Base-by-base conservation (phyloP, 2,329 filamentous ascomycete species). In the Apiospora saccharicola region DNA sequence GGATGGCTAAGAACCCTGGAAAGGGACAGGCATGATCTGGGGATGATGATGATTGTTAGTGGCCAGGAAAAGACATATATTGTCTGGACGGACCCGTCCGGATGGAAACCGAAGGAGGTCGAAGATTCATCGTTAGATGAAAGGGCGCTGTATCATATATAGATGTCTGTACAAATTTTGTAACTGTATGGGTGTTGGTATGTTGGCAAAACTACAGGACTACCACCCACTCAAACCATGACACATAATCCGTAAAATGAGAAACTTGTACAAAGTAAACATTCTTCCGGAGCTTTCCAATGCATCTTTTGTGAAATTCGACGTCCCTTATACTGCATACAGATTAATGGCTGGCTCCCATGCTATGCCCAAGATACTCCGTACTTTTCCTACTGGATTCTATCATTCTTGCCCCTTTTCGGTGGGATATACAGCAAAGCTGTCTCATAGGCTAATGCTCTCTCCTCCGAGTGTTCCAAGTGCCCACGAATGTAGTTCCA, bases 1-100 rank as follows among this genome's bases (percentile, higher is more conserved):
- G 79, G 24, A 78, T 77, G 74, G 80, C 83, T 72, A 74, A 83
- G 74, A 77, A 81, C 47, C 34, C 34, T 13, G 19, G 22, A 30
- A n/a, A 49, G 13, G n/a, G 44, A 3, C 8, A 68, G 43, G 37
- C 7, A 41, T n/a, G 67, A 49, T 43, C 34, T 44, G 16, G 37
- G n/a, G 46, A 53, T 43, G 26, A 16, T 2, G 37, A 8, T 22
- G 26, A 12, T 22, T 44, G 67, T 12, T 4, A 13, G n/a, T 26
- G 8, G 22, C 19, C 6, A 14, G 22, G 24, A 41, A 34, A 22
- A n/a, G 6, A n/a, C 12, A 16, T 37, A 12, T 61, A 19, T 64
- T 41, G 16, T 13, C 34, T 64, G 57, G 34, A 7, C 34, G 57
- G 19, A 14, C 8, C 34, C 34, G 57, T n/a, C 34, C 57, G 14